Percentiles rank a stretch among this genome's conserved stretches.
phyloP scores from a whole-genome alignment of 78 protist species.

The Isochrysis galbana region DNA sequence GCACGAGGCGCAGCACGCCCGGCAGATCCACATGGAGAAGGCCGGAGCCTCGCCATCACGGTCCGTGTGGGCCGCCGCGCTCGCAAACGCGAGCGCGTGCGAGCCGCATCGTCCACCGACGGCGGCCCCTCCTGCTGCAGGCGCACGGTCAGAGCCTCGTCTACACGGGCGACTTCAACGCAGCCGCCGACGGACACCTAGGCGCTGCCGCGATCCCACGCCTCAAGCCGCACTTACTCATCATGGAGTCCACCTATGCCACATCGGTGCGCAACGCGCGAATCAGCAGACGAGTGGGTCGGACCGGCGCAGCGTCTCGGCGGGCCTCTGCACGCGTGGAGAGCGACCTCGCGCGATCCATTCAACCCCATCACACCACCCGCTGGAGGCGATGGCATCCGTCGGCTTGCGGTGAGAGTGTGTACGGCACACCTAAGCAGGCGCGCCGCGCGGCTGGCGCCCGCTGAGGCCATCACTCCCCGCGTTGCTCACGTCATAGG shows the following conservation, averaged over 20 bases:
- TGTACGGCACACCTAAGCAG: no score
- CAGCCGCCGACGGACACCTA: constrained; percentile 97
- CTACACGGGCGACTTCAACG: constrained; percentile 98
- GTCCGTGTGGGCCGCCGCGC: no score
- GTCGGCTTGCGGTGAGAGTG: neutral
- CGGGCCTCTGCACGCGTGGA: neutral
- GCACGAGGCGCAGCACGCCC: no score
- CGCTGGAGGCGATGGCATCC: neutral
- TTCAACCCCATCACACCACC: neutral
- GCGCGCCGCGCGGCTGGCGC: no score
- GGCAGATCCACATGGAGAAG: no score
- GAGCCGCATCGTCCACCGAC: no score
- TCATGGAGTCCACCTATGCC: constrained; percentile 95
- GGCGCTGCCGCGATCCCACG: constrained; percentile 17
- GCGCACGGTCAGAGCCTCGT: constrained; percentile 78
- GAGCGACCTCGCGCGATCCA: neutral
- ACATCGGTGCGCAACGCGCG: constrained; percentile 93
- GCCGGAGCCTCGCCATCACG: no score
- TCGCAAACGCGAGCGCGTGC: no score
- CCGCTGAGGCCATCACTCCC: no score
- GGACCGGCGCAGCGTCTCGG: neutral
- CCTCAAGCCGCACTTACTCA: constrained; percentile 79
- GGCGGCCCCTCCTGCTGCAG: no score
- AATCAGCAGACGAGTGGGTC: constrained; percentile 37
- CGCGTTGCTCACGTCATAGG: no score